These are phyloP conservation scores for Coniochaeta sp. DNA, from an alignment of 2,329 filamentous ascomycete genomes.

Conservation along the genomic window DNA sequence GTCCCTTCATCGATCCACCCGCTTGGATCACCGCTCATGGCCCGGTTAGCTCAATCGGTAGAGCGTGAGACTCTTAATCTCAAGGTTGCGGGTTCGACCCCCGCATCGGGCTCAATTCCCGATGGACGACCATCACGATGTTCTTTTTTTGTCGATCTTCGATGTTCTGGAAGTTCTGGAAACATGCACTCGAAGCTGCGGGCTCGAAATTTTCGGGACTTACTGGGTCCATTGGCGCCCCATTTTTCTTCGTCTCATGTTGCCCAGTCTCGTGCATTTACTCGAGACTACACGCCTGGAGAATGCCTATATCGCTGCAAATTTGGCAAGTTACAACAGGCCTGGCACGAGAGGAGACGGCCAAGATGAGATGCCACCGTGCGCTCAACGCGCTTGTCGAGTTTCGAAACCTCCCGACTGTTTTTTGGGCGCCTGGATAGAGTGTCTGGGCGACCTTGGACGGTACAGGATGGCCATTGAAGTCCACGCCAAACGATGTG, in stretches of 20 bases:
- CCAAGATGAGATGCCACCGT: no score
- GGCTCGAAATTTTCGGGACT: no score
- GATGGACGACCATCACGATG: constrained; percentile 11
- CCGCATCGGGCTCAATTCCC: constrained; percentile 33
- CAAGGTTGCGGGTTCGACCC: constrained; percentile 21
- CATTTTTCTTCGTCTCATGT: no score
- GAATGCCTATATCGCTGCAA: no score
- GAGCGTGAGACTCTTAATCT: constrained; percentile 62
- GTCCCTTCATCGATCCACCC: not conserved
- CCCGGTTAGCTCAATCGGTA: constrained; percentile 63
- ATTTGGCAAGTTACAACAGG: no score
- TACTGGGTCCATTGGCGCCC: no score
- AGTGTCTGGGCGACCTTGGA: constrained; percentile 80
- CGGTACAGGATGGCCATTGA: constrained; percentile 85
- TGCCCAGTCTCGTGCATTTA: no score
- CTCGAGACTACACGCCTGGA: no score
- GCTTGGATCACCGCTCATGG: constrained; percentile 10
- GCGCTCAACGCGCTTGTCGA: no score
- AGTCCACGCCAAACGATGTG: constrained; percentile 75
- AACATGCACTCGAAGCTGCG: not conserved
- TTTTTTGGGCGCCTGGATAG: constrained; percentile 87
- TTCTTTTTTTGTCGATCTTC: not conserved
- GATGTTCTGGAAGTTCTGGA: not conserved
- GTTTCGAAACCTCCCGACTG: constrained; percentile 51
- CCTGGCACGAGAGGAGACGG: no score